A percentile compares a stretch with the other conserved stretches of the same genome.
phyloP scores from a whole-genome alignment of 73 alveolate species.

The Tetrahymena borealis region DNA sequence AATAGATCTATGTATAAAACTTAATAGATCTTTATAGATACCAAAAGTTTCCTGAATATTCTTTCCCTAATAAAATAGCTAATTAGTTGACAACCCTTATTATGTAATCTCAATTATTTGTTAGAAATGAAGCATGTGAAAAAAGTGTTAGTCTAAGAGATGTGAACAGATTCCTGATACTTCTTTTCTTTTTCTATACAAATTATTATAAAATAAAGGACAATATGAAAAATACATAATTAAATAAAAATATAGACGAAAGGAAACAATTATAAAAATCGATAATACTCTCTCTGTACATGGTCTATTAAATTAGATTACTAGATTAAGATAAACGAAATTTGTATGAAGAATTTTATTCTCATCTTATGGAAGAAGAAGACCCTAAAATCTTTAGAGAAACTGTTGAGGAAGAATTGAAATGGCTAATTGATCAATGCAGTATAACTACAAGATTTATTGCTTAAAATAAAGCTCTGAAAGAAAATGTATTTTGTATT shows the following conservation, averaged over 20 bases:
- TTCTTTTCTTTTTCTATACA: background rate
- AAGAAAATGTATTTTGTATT: slow-evolving; percentile 55
- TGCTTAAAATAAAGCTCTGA: slow-evolving; percentile 53
- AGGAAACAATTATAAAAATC: background rate
- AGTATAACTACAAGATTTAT: slow-evolving; percentile 12
- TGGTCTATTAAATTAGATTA: background rate
- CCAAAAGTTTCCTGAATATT: background rate
- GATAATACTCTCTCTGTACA: background rate
- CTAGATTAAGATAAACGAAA: background rate
- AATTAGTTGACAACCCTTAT: background rate
- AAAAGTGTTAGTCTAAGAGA: slow-evolving; percentile 44
- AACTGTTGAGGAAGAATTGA: background rate
- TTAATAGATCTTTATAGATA: background rate
- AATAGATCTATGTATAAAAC: background rate
- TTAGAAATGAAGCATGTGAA: background rate
- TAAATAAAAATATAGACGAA: background rate
- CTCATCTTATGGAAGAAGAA: background rate
- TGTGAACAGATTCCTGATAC: slow-evolving; percentile 22
- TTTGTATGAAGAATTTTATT: background rate
- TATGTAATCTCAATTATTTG: background rate
- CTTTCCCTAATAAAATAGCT: background rate
- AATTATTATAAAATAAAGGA: background rate
- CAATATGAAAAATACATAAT: background rate
- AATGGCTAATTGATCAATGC: background rate
- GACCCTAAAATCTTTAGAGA: background rate